Evolutionary conservation across 257 asterid species (phyloP).

Genomic region (Solanum appendiculatum): DNA sequence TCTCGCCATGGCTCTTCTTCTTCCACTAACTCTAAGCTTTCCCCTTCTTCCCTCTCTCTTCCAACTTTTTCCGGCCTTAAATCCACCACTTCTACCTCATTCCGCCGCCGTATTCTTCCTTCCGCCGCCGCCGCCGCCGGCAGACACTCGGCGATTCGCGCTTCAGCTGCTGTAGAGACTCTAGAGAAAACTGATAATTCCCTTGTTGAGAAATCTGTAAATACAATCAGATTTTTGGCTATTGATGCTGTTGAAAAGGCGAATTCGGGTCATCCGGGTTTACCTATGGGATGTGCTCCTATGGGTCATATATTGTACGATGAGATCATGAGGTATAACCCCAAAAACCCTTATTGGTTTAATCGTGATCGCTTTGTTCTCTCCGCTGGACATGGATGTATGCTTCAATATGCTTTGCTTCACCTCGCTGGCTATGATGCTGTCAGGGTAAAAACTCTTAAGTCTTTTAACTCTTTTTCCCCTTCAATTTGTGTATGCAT

Average conservation of each 20-base stretch:
- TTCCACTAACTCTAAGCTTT: neutral
- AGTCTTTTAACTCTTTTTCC: neutral
- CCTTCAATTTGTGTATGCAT: neutral
- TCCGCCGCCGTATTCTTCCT: conserved; percentile 4
- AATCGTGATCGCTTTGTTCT: conserved; percentile 79
- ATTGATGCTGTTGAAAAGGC: conserved; percentile 90
- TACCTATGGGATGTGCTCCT: conserved; percentile 93
- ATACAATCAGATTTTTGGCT: conserved; percentile 71
- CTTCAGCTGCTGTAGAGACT: conserved; percentile 57
- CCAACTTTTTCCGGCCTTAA: conserved; percentile 57
- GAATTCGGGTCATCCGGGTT: conserved; percentile 84
- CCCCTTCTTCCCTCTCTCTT: conserved; percentile 16
- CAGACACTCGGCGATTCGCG: conserved; percentile 16
- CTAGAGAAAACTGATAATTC: conserved; percentile 38
- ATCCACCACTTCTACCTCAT: conserved; percentile 21
- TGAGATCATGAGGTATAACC: conserved; percentile 76
- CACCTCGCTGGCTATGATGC: conserved; percentile 83
- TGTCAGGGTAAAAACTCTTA: conserved; percentile 31
- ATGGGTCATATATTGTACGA: conserved; percentile 81
- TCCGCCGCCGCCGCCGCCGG: conserved; percentile 30
- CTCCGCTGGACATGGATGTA: conserved; percentile 90
- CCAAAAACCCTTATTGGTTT: conserved; percentile 83
- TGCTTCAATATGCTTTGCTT: conserved; percentile 91
- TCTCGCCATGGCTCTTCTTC: conserved; percentile 26
- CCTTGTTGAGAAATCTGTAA: conserved; percentile 62